Percentiles rank a stretch among this genome's conserved stretches.
Conservation (phyloP, 768 basidiomycete genomes). For the Boletus vinaceobasis region DNA sequence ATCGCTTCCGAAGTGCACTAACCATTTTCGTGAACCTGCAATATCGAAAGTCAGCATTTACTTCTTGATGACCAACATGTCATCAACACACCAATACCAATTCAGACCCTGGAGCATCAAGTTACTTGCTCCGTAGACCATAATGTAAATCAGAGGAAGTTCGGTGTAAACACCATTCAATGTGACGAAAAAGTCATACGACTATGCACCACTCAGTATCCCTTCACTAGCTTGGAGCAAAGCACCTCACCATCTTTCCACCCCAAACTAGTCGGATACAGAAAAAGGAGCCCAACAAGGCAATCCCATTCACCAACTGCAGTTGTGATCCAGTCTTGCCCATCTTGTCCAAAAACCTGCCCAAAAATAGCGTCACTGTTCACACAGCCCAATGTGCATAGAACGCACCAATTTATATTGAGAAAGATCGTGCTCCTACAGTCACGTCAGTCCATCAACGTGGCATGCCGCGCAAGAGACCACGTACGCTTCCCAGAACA, state of each 20-base stretch:
- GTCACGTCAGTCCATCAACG: slow-evolving; percentile 3
- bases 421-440: slow-evolving; percentile 79
- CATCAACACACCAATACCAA: slow-evolving; percentile 61
- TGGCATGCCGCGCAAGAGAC: not conserved
- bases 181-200: slow-evolving; percentile 61
- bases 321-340: slow-evolving; percentile 63
- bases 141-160: slow-evolving; percentile 48
- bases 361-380: not conserved
- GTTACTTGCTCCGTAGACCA: slow-evolving; percentile 57
- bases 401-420: slow-evolving; percentile 76
- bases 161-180: slow-evolving; percentile 52
- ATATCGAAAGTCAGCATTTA: not conserved
- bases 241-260: slow-evolving; percentile 37
- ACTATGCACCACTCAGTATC: slow-evolving; percentile 39
- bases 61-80: not conserved
- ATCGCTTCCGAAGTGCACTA: slow-evolving; percentile 58
- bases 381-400: not conserved
- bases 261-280: slow-evolving; percentile 71
- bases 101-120: slow-evolving; percentile 69
- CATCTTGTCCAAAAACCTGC: slow-evolving; percentile 75
- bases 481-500: slow-evolving; percentile 77
- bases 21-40: slow-evolving; percentile 74
- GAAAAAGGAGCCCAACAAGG: slow-evolving; percentile 67
- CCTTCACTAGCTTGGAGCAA: not conserved
- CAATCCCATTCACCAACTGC: slow-evolving; percentile 70